Evolutionary conservation across 192 early-diverging fungal genomes (phyloP).

Genomic region (Geranomyces variabilis): DNA sequence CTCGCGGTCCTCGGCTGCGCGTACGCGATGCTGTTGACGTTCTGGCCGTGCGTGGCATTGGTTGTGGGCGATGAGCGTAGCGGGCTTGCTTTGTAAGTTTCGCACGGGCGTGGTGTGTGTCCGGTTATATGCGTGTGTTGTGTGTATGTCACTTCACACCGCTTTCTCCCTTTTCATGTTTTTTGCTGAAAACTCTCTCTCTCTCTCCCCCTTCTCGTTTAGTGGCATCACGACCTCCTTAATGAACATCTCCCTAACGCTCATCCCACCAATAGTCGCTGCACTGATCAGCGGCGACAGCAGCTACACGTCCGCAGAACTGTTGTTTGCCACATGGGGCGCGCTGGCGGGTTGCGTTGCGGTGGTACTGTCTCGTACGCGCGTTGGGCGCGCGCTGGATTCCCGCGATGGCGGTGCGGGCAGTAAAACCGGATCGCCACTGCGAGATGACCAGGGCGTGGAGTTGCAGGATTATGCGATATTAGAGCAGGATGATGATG

Average conservation of each 20-base stretch:
- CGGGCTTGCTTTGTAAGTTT: conserved; percentile 51
- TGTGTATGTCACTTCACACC: background rate
- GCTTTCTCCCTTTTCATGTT: too few species aligned
- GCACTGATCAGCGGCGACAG: conserved; percentile 46
- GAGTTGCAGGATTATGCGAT: too few species aligned
- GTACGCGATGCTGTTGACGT: conserved; percentile 52
- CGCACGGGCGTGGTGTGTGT: background rate
- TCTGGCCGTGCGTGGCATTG: conserved; percentile 57
- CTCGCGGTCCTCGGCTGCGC: conserved; percentile 52
- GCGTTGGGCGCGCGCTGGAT: too few species aligned
- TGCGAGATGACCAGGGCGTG: too few species aligned
- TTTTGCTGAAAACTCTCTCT: too few species aligned
- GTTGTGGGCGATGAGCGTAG: conserved; percentile 44
- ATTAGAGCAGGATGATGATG: too few species aligned
- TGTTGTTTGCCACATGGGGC: conserved; percentile 42
- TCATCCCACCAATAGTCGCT: conserved; percentile 62
- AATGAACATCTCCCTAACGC: conserved; percentile 51
- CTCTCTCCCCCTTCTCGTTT: background rate
- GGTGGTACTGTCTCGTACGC: background rate
- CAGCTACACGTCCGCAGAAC: conserved; percentile 40
- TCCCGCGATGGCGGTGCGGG: too few species aligned
- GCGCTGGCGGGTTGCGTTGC: background rate
- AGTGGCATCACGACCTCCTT: conserved; percentile 54
- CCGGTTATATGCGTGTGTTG: background rate
- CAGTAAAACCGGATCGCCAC: too few species aligned